Percentiles rank a stretch among this genome's conserved stretches.
Evolutionary conservation across 2,329 filamentous ascomycete genomes (phyloP).

Genomic region (Aspergillus sp.): DNA sequence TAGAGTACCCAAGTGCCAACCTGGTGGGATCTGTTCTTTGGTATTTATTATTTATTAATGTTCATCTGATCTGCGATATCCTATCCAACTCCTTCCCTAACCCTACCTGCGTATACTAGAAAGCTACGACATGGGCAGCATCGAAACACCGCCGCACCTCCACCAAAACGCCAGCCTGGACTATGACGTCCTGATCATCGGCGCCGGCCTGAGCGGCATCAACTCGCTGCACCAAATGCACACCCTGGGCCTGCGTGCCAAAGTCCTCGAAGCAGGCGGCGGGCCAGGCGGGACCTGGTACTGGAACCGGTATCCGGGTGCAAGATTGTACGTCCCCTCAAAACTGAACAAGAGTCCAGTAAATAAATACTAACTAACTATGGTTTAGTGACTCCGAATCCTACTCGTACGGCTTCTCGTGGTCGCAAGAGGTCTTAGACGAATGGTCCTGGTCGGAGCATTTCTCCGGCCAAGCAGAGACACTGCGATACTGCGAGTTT

Average conservation of each 20-base stretch:
- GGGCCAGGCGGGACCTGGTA: slow-evolving; percentile 56
- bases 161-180: slow-evolving; percentile 20
- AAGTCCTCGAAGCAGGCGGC: slow-evolving; percentile 55
- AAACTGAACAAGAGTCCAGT: too few relatives aligned
- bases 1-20: too few relatives aligned
- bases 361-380: too few relatives aligned
- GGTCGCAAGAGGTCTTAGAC: neutral
- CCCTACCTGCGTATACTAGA: too few relatives aligned
- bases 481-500: slow-evolving; percentile 49
- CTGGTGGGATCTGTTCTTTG: too few relatives aligned
- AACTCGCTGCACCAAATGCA: slow-evolving; percentile 55
- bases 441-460: slow-evolving; percentile 46
- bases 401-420: slow-evolving; percentile 55
- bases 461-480: slow-evolving; percentile 34
- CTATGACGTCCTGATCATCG: slow-evolving; percentile 29
- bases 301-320: slow-evolving; percentile 59
- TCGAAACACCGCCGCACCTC: slow-evolving; percentile 1
- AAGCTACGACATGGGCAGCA: slow-evolving; percentile 13
- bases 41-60: too few relatives aligned
- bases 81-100: too few relatives aligned
- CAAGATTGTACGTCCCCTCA: slow-evolving; percentile 29
- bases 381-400: slow-evolving; percentile 53
- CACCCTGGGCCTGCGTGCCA: slow-evolving; percentile 49
- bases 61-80: too few relatives aligned
- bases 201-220: slow-evolving; percentile 37